These are phyloP conservation scores for Aspergillus homomorphus DNA, from an alignment of 495 filamentous ascomycete genomes.

Conservation along the genomic window DNA sequence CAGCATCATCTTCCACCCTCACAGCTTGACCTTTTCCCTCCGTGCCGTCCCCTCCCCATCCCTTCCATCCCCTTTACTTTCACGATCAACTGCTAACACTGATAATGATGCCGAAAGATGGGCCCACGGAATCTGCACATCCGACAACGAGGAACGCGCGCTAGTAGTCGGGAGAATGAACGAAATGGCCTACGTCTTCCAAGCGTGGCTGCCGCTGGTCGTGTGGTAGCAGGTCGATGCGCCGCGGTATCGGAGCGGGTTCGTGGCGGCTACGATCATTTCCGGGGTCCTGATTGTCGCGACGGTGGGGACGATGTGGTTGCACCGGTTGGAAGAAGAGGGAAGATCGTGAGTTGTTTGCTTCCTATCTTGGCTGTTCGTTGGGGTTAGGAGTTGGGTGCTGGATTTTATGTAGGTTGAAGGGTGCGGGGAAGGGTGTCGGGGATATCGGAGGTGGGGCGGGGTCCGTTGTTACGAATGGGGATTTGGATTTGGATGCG, in stretches of 20 bases:
- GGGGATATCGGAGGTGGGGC: not conserved
- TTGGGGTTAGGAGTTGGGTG: not conserved
- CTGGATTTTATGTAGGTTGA: not conserved
- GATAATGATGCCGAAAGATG: conserved; percentile 28
- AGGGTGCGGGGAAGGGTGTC: not conserved
- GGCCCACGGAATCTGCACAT: conserved; percentile 50
- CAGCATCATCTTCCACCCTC: too few relatives aligned
- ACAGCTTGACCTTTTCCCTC: conserved; percentile 5
- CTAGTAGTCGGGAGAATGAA: conserved; percentile 51
- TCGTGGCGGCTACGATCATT: conserved; percentile 38
- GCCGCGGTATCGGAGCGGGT: conserved; percentile 47
- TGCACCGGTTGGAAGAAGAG: conserved; percentile 41
- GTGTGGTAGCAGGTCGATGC: conserved; percentile 54
- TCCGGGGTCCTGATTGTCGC: conserved; percentile 32
- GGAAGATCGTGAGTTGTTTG: conserved; percentile 25
- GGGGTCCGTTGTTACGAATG: too few relatives aligned
- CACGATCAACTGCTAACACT: conserved; percentile 6
- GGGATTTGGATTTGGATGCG: not conserved
- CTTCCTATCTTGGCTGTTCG: too few relatives aligned
- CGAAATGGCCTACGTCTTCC: conserved; percentile 46
- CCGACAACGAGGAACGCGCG: conserved; percentile 51
- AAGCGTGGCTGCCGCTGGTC: conserved; percentile 48
- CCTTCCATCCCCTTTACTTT: too few relatives aligned
- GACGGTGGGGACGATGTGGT: conserved; percentile 22
- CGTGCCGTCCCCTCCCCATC: not conserved